Percentiles rank a stretch among this genome's conserved stretches.
These are phyloP conservation scores for Extremus antarcticus DNA, from an alignment of 495 filamentous ascomycete species.

Conservation along the genomic window DNA sequence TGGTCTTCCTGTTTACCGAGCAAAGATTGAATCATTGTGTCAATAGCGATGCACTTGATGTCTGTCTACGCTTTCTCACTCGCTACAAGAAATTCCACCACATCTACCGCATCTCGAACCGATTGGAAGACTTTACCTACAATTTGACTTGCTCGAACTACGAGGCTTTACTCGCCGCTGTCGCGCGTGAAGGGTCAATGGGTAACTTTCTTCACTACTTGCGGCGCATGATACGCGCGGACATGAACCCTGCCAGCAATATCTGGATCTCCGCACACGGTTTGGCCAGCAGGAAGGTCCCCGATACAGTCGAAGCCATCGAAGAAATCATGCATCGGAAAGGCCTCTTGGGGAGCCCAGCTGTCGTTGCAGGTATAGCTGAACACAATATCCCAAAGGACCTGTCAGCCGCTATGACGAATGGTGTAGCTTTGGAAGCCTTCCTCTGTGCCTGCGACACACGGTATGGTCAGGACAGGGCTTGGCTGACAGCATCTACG, in stretches of 20 bases:
- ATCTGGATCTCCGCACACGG: constrained; percentile 5
- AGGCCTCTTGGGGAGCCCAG: constrained; percentile 2
- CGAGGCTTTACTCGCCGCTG: not conserved
- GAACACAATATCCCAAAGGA: not conserved
- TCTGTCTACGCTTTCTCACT: not conserved
- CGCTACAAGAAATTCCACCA: not conserved
- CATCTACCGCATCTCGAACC: not conserved
- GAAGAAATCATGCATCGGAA: constrained; percentile 1
- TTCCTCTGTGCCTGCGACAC: constrained; percentile 1
- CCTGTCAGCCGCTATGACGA: not conserved
- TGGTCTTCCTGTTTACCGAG: constrained; percentile 1
- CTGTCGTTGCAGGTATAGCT: not conserved
- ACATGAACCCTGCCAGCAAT: not conserved
- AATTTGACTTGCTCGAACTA: not conserved
- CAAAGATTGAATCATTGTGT: not conserved
- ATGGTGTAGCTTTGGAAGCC: not conserved
- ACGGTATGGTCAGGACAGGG: not conserved
- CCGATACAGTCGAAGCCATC: not conserved
- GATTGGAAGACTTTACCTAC: not conserved
- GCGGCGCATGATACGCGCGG: not conserved
- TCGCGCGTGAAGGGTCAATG: not conserved
- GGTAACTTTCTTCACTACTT: not conserved
- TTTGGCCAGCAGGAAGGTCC: not conserved
- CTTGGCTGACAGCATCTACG: constrained; percentile 4
- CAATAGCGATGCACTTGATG: constrained; percentile 3